Conservation (phyloP, 2,329 filamentous ascomycete genomes). For the Cercospora zeina region DNA sequence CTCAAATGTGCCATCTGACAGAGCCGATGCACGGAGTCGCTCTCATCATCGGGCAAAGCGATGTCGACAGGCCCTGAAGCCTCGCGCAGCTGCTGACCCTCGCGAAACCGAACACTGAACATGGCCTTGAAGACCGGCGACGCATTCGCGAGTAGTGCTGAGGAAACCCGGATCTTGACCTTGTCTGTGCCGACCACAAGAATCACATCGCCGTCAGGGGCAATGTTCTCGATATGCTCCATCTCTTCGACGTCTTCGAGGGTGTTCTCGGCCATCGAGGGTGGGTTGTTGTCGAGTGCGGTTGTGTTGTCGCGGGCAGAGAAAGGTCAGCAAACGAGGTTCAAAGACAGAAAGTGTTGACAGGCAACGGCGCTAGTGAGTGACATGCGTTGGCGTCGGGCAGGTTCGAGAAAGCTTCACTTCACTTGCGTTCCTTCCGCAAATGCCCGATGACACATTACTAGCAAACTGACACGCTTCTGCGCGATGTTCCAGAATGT, state of each 20-base stretch:
- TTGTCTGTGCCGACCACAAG: constrained; percentile 1
- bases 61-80: constrained; percentile 5
- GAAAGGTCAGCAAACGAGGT: not conserved
- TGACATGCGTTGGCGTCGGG: not conserved
- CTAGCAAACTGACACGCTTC: too few species aligned
- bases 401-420: too few species aligned
- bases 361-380: not conserved
- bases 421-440: too few species aligned
- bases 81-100: constrained; percentile 7
- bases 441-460: too few species aligned
- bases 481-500: too few species aligned
- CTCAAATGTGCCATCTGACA: constrained; percentile 9
- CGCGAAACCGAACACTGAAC: constrained; percentile 19
- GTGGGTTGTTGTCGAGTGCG: too few species aligned
- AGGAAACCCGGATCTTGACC: not conserved
- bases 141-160: not conserved
- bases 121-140: constrained; percentile 15
- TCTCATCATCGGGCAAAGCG: constrained; percentile 15
- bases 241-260: too few species aligned
- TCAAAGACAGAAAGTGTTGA: not conserved
- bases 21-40: not conserved
- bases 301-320: not conserved
- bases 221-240: not conserved
- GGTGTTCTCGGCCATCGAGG: not conserved
- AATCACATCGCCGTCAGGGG: constrained; percentile 16